Conservation (phyloP, 2,329 filamentous ascomycete genomes). For the Aspergillus pseudoterreus region DNA sequence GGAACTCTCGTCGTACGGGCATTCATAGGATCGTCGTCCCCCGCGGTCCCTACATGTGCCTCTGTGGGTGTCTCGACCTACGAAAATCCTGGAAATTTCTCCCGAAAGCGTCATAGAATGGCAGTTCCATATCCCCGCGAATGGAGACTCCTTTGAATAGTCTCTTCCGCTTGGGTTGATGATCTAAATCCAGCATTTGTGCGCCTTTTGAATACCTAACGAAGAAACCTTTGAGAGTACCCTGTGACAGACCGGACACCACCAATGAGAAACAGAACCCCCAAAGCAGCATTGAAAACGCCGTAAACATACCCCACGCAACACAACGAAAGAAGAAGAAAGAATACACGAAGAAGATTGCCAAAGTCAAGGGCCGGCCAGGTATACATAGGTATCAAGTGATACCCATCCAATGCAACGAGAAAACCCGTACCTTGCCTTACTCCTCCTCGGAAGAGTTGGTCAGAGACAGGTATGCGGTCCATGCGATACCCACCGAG, state of each 20-base stretch:
- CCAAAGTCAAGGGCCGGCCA: conserved; percentile 1
- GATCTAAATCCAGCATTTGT: neutral
- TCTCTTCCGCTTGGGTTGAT: neutral
- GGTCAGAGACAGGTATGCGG: conserved; percentile 87
- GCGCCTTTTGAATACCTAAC: neutral
- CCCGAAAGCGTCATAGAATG: too few relatives aligned
- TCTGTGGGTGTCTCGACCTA: too few relatives aligned
- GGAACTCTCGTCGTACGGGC: conserved; percentile 3
- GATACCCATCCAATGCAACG: conserved; percentile 8
- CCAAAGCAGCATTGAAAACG: conserved; percentile 12
- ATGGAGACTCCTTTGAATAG: too few relatives aligned
- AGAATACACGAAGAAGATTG: neutral
- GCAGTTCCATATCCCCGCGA: too few relatives aligned
- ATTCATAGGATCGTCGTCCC: too few relatives aligned
- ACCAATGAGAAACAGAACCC: conserved; percentile 6
- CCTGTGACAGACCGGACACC: conserved; percentile 11
- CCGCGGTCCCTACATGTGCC: too few relatives aligned
- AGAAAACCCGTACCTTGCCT: conserved; percentile 10
- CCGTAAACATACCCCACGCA: conserved; percentile 9
- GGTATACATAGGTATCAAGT: neutral
- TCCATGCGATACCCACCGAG: conserved; percentile 94
- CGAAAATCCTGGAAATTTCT: too few relatives aligned
- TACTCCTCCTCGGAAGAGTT: conserved; percentile 75
- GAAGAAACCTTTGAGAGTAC: neutral
- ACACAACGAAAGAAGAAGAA: conserved; percentile 1